Evolutionary conservation across 2,329 filamentous ascomycete genomes (phyloP), one percentile per base, ranked within the genome.

Genomic region (Pseudocercospora fuligena): DNA sequence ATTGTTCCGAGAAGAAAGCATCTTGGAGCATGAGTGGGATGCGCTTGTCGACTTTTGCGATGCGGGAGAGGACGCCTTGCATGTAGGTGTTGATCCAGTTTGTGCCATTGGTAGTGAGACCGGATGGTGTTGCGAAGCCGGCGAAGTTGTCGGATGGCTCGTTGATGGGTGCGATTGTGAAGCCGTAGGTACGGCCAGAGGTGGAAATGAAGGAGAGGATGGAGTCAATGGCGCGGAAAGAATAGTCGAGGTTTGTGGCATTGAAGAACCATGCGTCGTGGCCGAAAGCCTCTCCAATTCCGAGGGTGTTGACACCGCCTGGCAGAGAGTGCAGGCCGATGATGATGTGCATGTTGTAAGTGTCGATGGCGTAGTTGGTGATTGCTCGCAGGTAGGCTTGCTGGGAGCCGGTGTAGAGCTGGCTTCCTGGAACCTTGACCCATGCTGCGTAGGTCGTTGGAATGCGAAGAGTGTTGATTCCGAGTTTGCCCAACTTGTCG

Each of bases 161-260:
- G 69, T 81, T 81, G 69, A 81, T 76, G 5, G 78, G 77, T 3
- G 72, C 73, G 47, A 81, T 66, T 61, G 77, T 79, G 69, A 75
- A 80, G 9, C 72, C 73, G 60, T 78, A 70, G 5, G 72, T 70
- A 19, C 64, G 70, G 12, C 73, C 74, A 5, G 74, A 76, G 9
- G 61, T 61, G 56, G 75, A 63, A 58, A 81, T 76, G 63, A 76
- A 81, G n/a, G 65, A 61, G 12, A 80, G 65, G 1, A 77, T 72
- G 1, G 71, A 70, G 19, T 78, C 76, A 46, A 80, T 71, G 7
- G 74, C 77, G 33, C 73, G 56, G 60, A 74, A 74, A 1, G 76
- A 78, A 47, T 76, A 78, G 46, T 76, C 73, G 9, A 80, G 68
- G 29, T 75, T 76, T 9, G 75, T 79, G 23, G 68, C 63, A 67